Conservation (phyloP, 2,329 filamentous ascomycete species). For the Coleophoma eucalyptorum region DNA sequence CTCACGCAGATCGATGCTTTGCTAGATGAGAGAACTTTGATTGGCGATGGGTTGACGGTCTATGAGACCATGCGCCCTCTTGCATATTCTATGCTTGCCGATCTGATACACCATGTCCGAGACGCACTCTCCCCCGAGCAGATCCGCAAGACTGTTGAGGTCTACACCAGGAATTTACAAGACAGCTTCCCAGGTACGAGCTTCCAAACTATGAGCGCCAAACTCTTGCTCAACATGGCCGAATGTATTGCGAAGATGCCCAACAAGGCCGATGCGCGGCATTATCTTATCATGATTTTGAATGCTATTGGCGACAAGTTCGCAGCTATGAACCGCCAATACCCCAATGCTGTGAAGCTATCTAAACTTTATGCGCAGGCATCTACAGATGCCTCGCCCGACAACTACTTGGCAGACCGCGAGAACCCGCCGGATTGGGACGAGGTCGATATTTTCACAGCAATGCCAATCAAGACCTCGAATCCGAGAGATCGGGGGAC, state of each 20-base stretch:
- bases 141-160: slow-evolving; percentile 92
- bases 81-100: slow-evolving; percentile 97
- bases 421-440: slow-evolving; percentile 88
- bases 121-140: slow-evolving; percentile 86
- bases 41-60: slow-evolving; percentile 92
- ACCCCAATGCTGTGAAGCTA: slow-evolving; percentile 89
- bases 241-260: slow-evolving; percentile 94
- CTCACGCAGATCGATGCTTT: slow-evolving; percentile 91
- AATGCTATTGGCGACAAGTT: slow-evolving; percentile 99
- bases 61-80: slow-evolving; percentile 95
- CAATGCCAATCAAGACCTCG: slow-evolving; percentile 92
- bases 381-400: slow-evolving; percentile 56
- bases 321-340: slow-evolving; percentile 95
- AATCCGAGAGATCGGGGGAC: slow-evolving; percentile 85
- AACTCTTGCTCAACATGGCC: slow-evolving; percentile 94
- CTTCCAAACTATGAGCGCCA: slow-evolving; percentile 99
- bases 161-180: slow-evolving; percentile 94
- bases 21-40: slow-evolving; percentile 87
- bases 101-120: slow-evolving; percentile 94
- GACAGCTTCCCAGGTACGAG: slow-evolving; percentile 96
- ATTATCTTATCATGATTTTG: slow-evolving; percentile 94
- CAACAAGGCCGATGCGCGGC: slow-evolving; percentile 89
- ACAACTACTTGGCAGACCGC: slow-evolving; percentile 82
- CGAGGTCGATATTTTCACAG: slow-evolving; percentile 94
- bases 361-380: slow-evolving; percentile 74